Percentiles rank a stretch among this genome's conserved stretches.
These are phyloP conservation scores for Trypanosoma cruzi DNA, from an alignment of 208 protist genomes.

Conservation along the genomic window DNA sequence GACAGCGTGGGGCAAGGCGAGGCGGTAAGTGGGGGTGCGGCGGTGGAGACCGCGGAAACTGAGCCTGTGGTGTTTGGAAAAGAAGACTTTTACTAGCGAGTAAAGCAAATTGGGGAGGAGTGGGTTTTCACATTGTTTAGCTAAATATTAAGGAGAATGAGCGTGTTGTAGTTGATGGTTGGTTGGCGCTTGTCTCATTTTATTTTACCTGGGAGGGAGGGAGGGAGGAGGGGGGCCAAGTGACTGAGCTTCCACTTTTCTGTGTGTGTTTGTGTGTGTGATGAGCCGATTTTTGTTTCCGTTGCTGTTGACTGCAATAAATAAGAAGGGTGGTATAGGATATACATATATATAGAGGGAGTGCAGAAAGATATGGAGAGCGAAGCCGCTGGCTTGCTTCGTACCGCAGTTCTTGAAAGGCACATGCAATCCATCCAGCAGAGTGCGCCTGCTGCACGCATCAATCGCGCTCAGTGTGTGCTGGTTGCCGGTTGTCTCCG, in stretches of 20 bases:
- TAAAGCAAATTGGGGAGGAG: neutral
- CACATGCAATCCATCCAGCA: constrained; percentile 16
- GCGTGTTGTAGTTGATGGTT: neutral
- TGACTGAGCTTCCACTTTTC: no score
- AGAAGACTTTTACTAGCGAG: constrained; percentile 72
- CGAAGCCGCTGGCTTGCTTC: neutral
- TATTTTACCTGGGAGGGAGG: neutral
- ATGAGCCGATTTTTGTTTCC: no score
- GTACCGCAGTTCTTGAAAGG: neutral
- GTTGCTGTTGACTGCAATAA: no score
- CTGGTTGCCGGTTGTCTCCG: constrained; percentile 23
- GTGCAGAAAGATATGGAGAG: neutral
- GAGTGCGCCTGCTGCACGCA: constrained; percentile 4
- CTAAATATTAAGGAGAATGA: neutral
- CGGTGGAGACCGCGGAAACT: neutral
- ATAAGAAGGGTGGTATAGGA: no score
- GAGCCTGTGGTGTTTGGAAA: constrained; percentile 36
- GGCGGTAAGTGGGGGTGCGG: constrained; percentile 6
- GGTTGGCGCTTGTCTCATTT: neutral
- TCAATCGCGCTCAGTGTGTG: constrained; percentile 35
- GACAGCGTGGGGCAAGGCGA: neutral
- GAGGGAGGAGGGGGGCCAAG: neutral
- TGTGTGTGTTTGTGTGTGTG: neutral
- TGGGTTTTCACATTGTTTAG: neutral
- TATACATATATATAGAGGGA: neutral